Conservation (phyloP, 257 asterid species). For the Thymus mandschuricus region DNA sequence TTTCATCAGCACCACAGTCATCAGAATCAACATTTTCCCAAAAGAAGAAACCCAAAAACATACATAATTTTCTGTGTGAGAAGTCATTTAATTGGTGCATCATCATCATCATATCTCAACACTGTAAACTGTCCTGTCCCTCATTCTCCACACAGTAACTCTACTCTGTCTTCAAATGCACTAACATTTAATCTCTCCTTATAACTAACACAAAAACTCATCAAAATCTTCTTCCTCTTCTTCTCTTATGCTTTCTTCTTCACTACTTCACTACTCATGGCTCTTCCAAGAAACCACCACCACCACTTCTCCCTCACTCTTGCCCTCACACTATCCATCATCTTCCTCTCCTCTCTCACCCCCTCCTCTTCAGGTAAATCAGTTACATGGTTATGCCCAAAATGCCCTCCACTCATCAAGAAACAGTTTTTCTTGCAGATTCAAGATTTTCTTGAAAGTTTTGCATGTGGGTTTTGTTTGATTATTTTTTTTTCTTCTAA, state of each 20-base stretch:
- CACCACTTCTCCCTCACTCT: constrained; percentile 44
- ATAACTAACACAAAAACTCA: background rate
- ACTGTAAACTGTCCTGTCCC: constrained; percentile 47
- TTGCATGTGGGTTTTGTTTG: background rate
- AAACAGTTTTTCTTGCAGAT: background rate
- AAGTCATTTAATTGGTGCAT: constrained; percentile 33
- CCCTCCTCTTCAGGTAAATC: constrained; percentile 50
- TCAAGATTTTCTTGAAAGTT: background rate
- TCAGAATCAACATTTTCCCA: constrained; percentile 43
- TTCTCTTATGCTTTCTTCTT: background rate
- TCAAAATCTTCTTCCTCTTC: background rate
- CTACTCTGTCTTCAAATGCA: constrained; percentile 34
- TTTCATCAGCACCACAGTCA: constrained; percentile 28
- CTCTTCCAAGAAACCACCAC: constrained; percentile 47
- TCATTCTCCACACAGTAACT: constrained; percentile 32
- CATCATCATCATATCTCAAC: constrained; percentile 12
- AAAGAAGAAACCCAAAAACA: constrained; percentile 31
- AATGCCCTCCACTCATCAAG: background rate
- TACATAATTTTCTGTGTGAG: constrained; percentile 41
- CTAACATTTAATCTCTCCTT: background rate
- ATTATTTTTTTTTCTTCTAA: background rate
- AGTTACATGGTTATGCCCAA: background rate
- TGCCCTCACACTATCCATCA: constrained; percentile 32
- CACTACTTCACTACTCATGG: constrained; percentile 22
- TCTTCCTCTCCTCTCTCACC: constrained; percentile 46